Percentiles rank a stretch among this genome's conserved stretches.
phyloP scores from a whole-genome alignment of 164 flowering plant genomes.

The Echeveria elegans region DNA sequence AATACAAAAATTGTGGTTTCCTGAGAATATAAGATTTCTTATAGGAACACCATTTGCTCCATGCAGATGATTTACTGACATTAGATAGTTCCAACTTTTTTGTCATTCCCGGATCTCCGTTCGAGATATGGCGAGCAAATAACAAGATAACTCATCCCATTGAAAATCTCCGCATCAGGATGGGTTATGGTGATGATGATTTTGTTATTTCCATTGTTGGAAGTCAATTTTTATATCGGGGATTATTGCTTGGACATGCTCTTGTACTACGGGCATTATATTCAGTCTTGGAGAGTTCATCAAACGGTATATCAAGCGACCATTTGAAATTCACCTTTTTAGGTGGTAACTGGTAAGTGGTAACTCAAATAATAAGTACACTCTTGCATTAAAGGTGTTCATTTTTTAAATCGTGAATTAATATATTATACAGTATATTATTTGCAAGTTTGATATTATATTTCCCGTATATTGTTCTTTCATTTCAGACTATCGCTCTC shows the following conservation, averaged over 20 bases:
- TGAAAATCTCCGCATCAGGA: constrained; percentile 28
- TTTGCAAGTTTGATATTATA: not conserved
- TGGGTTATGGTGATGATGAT: constrained; percentile 45
- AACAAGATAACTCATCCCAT: constrained; percentile 19
- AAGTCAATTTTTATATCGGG: constrained; percentile 66
- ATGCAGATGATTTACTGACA: constrained; percentile 63
- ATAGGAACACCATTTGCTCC: constrained; percentile 9
- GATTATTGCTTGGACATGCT: constrained; percentile 90
- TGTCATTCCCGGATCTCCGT: constrained; percentile 86
- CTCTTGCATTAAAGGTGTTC: constrained; percentile 64
- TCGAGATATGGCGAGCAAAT: constrained; percentile 61
- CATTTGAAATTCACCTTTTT: constrained; percentile 50
- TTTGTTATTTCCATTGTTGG: constrained; percentile 65
- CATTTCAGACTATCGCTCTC: constrained; percentile 56
- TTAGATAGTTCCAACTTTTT: constrained; percentile 79
- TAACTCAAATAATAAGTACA: constrained; percentile 47
- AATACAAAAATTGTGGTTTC: not conserved
- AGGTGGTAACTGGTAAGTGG: no score
- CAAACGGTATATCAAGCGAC: constrained; percentile 25
- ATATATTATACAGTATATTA: not conserved
- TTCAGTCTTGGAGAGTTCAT: constrained; percentile 44
- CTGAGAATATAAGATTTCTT: not conserved
- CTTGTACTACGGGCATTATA: constrained; percentile 60
- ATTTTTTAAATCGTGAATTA: not conserved
- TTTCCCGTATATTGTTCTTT: not conserved